Base-by-base conservation (phyloP, 1,284 basidiomycete genomes). In the Moesziomyces sp. region DNA sequence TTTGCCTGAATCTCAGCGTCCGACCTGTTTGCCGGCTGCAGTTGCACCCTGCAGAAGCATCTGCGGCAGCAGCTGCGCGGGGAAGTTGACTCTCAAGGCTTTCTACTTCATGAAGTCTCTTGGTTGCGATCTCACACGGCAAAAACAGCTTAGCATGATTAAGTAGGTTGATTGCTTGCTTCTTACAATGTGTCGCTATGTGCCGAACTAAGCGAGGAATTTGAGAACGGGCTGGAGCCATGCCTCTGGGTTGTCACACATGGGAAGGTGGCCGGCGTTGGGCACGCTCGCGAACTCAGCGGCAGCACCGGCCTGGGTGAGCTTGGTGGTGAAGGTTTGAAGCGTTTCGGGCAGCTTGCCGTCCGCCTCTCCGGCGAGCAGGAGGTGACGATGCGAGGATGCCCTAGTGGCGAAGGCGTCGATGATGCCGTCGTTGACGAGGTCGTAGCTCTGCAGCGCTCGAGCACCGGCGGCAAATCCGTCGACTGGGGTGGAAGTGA, bases 281-380 rank as follows among this genome's bases (percentile, higher is more conserved):
- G 77, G 54, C 49, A 86, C 74, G 47, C 63, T 73, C 30, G 71
- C 80, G 50, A 85, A 86, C 21, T 56, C 50, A 7, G 80, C 81
- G 1, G 76, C 58, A 21, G 77, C 77, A 28, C 82, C 84, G 6
- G 66, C 66, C 23, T 75, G 62, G 18, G 52, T 74, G n/a, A 86
- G 71, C 54, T 80, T 75, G n/a, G 83, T 65, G 14, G 68, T 65
- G 40, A 86, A 72, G 34, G 56, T 67, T 50, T 79, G 58, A 10
- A 86, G 71, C 14, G 81, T 82, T 49, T 84, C 82, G 0, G 85
- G 85, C 26, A 86, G 66, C 30, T 83, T 83, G 19, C 85, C 86
- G 65, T 86, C 86, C 30, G 77, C 74, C 64, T 84, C 83, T n/a
- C 85, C 85, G 10, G 86, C 85, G 6, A 86, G 51, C 13, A 86